Conservation (phyloP, 257 asterid genomes). For the Salvia splendens region DNA sequence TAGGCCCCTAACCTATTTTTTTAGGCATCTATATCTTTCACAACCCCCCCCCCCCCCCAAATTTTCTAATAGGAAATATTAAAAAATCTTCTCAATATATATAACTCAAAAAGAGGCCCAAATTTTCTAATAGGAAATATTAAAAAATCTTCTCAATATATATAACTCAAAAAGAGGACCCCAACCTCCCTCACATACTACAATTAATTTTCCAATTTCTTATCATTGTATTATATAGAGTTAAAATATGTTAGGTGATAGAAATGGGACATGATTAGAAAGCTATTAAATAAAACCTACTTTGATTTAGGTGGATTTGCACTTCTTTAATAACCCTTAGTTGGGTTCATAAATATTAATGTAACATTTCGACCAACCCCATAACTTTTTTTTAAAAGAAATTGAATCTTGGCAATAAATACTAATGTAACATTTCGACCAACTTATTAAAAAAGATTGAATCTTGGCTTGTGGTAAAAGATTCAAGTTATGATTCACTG, state of each 20-base stretch:
- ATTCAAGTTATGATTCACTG: constrained; percentile 30
- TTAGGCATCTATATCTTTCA: not conserved
- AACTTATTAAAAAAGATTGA: not conserved
- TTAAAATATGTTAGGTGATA: not conserved
- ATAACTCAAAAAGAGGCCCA: not conserved
- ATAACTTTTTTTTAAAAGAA: not conserved
- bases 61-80: too few species aligned
- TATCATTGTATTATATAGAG: not conserved
- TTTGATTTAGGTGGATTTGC: not conserved
- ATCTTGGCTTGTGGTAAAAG: constrained; percentile 38
- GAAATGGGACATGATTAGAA: not conserved
- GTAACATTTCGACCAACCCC: not conserved
- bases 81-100: not conserved
- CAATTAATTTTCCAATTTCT: not conserved
- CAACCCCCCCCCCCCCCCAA: too few species aligned
- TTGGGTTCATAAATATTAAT: not conserved
- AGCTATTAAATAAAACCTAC: not conserved
- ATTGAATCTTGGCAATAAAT: not conserved
- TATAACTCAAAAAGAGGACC: not conserved
- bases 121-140: too few species aligned
- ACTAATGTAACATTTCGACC: not conserved
- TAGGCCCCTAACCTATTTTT: constrained; percentile 17
- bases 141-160: not conserved
- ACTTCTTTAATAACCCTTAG: not conserved
- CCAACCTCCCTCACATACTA: not conserved